A percentile compares a stretch with the other conserved stretches of the same genome.
phyloP scores from a whole-genome alignment of 345 rosid genomes.

The Populus euphratica region DNA sequence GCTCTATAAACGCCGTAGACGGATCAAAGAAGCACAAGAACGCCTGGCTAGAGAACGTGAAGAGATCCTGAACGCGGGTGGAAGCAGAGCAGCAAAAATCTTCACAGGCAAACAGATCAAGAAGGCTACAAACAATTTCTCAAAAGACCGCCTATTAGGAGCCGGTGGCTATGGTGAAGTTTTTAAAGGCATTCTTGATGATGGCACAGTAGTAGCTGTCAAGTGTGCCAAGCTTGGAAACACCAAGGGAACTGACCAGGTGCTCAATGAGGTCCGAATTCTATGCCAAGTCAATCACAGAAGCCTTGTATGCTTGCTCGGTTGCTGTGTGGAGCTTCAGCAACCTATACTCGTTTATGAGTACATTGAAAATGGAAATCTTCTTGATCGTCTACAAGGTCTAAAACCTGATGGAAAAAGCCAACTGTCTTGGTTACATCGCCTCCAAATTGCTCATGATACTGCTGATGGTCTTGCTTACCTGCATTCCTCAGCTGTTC shows the following conservation, averaged over 20 bases:
- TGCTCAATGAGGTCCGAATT: conserved; percentile 53
- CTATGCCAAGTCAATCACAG: conserved; percentile 53
- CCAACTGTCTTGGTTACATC: conserved; percentile 27
- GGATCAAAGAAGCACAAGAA: conserved; percentile 27
- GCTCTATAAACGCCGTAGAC: conserved; percentile 31
- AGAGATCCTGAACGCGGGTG: conserved; percentile 35
- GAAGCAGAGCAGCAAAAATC: conserved; percentile 34
- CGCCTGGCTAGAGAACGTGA: conserved; percentile 33
- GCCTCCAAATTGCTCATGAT: conserved; percentile 39
- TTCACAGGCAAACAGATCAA: conserved; percentile 38
- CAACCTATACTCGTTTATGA: conserved; percentile 54
- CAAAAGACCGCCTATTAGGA: conserved; percentile 40
- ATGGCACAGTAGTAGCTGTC: conserved; percentile 46
- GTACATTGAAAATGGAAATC: conserved; percentile 37
- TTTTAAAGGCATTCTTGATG: conserved; percentile 38
- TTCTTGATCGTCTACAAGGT: conserved; percentile 37
- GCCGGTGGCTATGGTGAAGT: conserved; percentile 57
- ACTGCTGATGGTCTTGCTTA: conserved; percentile 46
- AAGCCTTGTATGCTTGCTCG: conserved; percentile 42
- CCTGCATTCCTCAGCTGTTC: conserved; percentile 43
- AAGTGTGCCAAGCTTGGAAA: conserved; percentile 55
- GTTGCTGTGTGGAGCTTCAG: conserved; percentile 51
- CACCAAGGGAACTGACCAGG: conserved; percentile 45
- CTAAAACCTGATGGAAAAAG: background rate
- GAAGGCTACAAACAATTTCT: conserved; percentile 44